These are phyloP conservation scores for Przewalskia tangutica DNA, from an alignment of 257 asterid species.

Conservation along the genomic window DNA sequence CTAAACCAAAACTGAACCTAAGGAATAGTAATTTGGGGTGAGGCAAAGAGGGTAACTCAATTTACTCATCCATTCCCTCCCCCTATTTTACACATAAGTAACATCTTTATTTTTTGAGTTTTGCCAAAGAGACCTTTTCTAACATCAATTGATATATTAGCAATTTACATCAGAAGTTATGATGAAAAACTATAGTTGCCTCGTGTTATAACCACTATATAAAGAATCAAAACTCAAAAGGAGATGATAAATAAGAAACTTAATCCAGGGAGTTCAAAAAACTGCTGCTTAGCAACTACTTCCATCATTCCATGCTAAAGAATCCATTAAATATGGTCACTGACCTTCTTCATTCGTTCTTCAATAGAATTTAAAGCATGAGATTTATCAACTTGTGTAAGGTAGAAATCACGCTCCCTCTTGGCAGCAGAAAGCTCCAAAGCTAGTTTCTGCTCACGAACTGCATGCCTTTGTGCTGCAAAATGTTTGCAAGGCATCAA, in stretches of 20 bases:
- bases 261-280: not conserved
- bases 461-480: conserved; percentile 68
- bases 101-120: not conserved
- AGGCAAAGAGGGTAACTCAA: not conserved
- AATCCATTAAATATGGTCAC: not conserved
- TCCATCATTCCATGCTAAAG: not conserved
- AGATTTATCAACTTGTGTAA: conserved; percentile 70
- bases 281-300: not conserved
- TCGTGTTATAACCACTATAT: not conserved
- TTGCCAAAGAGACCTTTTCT: not conserved
- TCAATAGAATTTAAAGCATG: conserved; percentile 48
- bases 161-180: not conserved
- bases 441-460: conserved; percentile 61
- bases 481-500: conserved; percentile 6
- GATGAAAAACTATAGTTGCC: not conserved
- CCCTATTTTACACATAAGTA: not conserved
- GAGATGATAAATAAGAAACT: not conserved
- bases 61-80: not conserved
- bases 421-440: conserved; percentile 77
- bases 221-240: not conserved
- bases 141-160: not conserved
- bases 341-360: conserved; percentile 76
- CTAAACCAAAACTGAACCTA: not conserved
- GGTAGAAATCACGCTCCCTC: conserved; percentile 73
- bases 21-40: not conserved